phyloP scores from a whole-genome alignment of 495 filamentous ascomycete species.

The Hyaloscypha variabilis region DNA sequence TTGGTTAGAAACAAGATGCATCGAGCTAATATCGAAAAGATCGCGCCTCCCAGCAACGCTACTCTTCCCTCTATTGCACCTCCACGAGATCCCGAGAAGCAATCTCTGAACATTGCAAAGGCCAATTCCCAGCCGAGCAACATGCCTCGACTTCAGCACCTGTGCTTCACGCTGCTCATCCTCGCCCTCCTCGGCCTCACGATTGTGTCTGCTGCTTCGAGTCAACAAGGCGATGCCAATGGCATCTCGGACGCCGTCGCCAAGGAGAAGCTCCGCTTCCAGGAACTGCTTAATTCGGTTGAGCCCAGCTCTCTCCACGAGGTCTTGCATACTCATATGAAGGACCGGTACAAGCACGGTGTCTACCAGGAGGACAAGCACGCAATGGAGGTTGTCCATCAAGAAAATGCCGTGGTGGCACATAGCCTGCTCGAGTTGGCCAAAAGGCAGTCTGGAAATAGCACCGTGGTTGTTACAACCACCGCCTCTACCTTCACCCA shows the following conservation, averaged over 20 bases:
- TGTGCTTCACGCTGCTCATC: slow-evolving; percentile 19
- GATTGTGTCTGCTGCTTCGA: slow-evolving; percentile 7
- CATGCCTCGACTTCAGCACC: slow-evolving; percentile 21
- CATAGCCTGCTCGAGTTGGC: slow-evolving; percentile 35
- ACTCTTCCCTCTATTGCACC: neutral
- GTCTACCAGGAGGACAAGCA: slow-evolving; percentile 44
- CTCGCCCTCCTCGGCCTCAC: slow-evolving; percentile 21
- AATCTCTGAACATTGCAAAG: neutral
- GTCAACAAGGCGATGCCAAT: neutral
- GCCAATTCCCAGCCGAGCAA: slow-evolving; percentile 14
- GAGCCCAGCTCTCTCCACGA: slow-evolving; percentile 43
- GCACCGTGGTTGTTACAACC: neutral
- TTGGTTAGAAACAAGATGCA: slow-evolving; percentile 17
- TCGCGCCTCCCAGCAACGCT: slow-evolving; percentile 17
- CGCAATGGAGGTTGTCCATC: slow-evolving; percentile 44
- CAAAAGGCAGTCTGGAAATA: slow-evolving; percentile 23
- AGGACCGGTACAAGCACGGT: slow-evolving; percentile 46
- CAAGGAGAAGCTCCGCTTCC: slow-evolving; percentile 31
- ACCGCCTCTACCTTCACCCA: slow-evolving; percentile 1
- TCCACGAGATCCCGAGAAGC: slow-evolving; percentile 4
- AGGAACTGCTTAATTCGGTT: slow-evolving; percentile 42
- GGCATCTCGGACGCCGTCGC: neutral
- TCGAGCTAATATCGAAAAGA: slow-evolving; percentile 21
- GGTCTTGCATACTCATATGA: slow-evolving; percentile 40
- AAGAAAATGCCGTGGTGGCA: slow-evolving; percentile 46